phyloP scores from a whole-genome alignment of 305 asterid genomes.

The Fraxinus floribunda region DNA sequence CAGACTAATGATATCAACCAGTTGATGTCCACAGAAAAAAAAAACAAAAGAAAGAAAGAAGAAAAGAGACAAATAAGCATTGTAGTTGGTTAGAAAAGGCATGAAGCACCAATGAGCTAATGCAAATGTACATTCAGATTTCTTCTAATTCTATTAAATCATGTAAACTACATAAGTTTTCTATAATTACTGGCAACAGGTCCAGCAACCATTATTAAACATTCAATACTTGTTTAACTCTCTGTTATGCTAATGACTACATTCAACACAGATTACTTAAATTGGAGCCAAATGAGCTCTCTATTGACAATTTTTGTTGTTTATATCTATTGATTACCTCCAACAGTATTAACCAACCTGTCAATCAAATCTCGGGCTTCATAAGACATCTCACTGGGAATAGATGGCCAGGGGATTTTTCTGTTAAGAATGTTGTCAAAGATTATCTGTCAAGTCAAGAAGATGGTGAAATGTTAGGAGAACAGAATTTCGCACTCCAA shows the following conservation, averaged over 20 bases:
- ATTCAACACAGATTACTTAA: not conserved
- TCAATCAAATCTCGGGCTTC: slow-evolving; percentile 82
- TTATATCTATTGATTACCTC: slow-evolving; percentile 13
- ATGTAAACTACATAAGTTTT: not conserved
- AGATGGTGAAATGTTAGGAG: slow-evolving; percentile 15
- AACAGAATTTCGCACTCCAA: not conserved
- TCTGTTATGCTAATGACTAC: slow-evolving; percentile 16
- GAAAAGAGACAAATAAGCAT: not conserved
- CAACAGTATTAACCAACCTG: slow-evolving; percentile 51
- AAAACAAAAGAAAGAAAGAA: not conserved
- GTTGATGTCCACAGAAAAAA: slow-evolving; percentile 18
- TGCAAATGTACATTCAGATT: not conserved
- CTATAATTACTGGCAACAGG: not conserved
- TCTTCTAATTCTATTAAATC: not conserved
- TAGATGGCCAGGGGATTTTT: slow-evolving; percentile 85
- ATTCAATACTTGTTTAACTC: slow-evolving; percentile 19
- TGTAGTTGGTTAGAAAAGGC: slow-evolving; percentile 10
- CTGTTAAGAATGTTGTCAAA: slow-evolving; percentile 84
- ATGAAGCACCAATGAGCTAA: slow-evolving; percentile 9
- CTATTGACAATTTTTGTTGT: not conserved
- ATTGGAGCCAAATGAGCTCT: slow-evolving; percentile 1
- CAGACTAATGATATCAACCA: slow-evolving; percentile 25
- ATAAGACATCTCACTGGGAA: slow-evolving; percentile 70
- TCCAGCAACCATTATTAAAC: not conserved
- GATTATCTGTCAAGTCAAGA: slow-evolving; percentile 56